phyloP scores from a whole-genome alignment of 139 green algal genomes.

The Closterium sp. region DNA sequence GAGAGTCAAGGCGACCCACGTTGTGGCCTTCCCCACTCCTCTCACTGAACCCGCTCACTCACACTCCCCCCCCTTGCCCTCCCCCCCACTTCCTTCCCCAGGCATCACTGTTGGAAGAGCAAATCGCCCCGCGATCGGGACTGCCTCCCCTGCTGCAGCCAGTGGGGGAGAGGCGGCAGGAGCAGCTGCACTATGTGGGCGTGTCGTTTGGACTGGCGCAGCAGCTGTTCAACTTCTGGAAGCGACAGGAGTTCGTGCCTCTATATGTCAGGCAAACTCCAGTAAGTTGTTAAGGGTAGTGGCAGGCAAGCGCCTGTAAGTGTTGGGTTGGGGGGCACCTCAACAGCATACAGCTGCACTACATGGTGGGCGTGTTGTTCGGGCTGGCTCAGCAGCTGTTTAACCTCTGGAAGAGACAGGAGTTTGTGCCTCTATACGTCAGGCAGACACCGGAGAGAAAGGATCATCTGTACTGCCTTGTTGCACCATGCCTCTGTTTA shows the following conservation, averaged over 20 bases:
- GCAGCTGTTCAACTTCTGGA: slow-evolving; percentile 92
- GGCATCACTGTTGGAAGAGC: slow-evolving; percentile 70
- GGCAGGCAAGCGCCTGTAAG: background rate
- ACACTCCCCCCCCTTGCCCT: background rate
- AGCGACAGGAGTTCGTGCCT: slow-evolving; percentile 68
- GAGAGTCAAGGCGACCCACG: too few relatives aligned
- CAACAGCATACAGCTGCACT: slow-evolving; percentile 91
- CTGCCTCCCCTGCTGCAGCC: slow-evolving; percentile 86
- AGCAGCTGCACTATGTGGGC: slow-evolving; percentile 91
- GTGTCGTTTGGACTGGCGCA: slow-evolving; percentile 89
- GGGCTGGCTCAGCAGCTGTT: slow-evolving; percentile 86
- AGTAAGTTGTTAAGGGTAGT: slow-evolving; percentile 26
- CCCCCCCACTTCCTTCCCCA: background rate
- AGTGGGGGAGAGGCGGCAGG: slow-evolving; percentile 73
- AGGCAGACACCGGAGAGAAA: slow-evolving; percentile 77
- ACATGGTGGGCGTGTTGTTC: slow-evolving; percentile 87
- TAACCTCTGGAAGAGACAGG: slow-evolving; percentile 83
- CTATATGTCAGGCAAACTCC: slow-evolving; percentile 92
- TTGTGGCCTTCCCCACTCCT: background rate
- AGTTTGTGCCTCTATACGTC: slow-evolving; percentile 87
- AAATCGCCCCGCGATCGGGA: slow-evolving; percentile 67
- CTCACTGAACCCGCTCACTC: background rate
- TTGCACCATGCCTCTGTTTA: too few relatives aligned
- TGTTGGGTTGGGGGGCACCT: too few relatives aligned
- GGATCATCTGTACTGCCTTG: too few relatives aligned